Base-by-base conservation (phyloP, 805 yeast species). In the Saccharomycopsis sp. region DNA sequence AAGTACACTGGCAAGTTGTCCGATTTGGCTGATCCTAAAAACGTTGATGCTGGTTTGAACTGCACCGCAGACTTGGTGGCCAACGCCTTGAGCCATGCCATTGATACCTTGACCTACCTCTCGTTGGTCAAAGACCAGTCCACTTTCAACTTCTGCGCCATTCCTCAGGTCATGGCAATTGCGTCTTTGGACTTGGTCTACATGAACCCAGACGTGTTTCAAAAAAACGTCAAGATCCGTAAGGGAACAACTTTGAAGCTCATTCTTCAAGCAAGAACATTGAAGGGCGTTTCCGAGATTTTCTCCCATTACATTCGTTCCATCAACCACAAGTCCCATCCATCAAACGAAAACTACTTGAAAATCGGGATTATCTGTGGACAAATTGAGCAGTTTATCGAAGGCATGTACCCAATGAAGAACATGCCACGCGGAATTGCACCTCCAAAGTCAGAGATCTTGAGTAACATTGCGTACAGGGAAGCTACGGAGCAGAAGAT, bases 81-180 rank as follows among this genome's bases (percentile, higher is more conserved):
- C 46, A 79, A 87, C 57, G 79, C 95, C 1, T 66, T 92, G 56
- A 67, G 64, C 21, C 96, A 89, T 55, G 87, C 75, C 30, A 73
- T 72, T 39, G 92, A 85, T 54, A 81, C 77, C 22, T 68, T 92
- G 52, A 71, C 71, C 38, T 92, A 83, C 58, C 68, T 92, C 42
- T 72, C 89, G 13, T 67, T 77, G 47, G 73, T 92, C 37, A 71
- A 72, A 45, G 98, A 92, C 57, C 83, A 80, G 46, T 75, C 95
- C 1, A 64, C 80, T 37, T 92, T 86, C 67, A 81, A 78, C 52
- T 92, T 92, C 67, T 88, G 96, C 65, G 85, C 96, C 8, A 92
- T 92, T 56, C 99, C 99, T 15, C 99, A 92, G 64, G 96, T 89
- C 15, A 92, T 92, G 98, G 96, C 97, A 27, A 82, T 92, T 59